Conservation (phyloP, 768 basidiomycete genomes). For the Kwoniella shandongensis region DNA sequence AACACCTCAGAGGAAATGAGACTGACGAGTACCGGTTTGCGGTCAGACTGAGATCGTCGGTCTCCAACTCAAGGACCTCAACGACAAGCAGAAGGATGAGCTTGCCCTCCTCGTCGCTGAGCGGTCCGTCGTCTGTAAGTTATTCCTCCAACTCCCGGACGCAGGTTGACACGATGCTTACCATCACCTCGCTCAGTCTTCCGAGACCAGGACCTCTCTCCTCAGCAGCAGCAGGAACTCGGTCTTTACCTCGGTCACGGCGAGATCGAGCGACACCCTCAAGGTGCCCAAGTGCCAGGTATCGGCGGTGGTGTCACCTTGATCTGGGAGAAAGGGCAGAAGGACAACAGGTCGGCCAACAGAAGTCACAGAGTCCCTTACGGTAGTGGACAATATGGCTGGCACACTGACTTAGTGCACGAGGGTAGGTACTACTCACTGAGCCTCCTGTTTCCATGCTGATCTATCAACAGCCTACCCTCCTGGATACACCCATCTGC, state of each 20-base stretch:
- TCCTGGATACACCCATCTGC: slow-evolving; percentile 46
- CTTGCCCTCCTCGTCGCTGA: slow-evolving; percentile 53
- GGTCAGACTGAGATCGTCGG: slow-evolving; percentile 70
- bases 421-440: slow-evolving; percentile 29
- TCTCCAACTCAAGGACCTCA: slow-evolving; percentile 69
- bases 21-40: background rate
- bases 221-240: slow-evolving; percentile 48
- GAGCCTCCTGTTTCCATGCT: background rate
- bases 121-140: slow-evolving; percentile 45
- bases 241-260: slow-evolving; percentile 48
- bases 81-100: slow-evolving; percentile 71
- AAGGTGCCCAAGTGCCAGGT: slow-evolving; percentile 51
- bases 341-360: slow-evolving; percentile 18
- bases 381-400: slow-evolving; percentile 34
- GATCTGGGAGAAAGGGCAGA: slow-evolving; percentile 46
- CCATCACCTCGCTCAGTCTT: slow-evolving; percentile 33
- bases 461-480: slow-evolving; percentile 53
- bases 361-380: slow-evolving; percentile 35
- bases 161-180: background rate
- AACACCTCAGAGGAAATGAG: background rate
- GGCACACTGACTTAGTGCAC: slow-evolving; percentile 48
- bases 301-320: slow-evolving; percentile 42
- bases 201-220: slow-evolving; percentile 53
- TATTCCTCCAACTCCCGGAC: background rate
- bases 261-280: slow-evolving; percentile 52